phyloP scores from a whole-genome alignment of 306 rosid species.

The Acacia confusa region DNA sequence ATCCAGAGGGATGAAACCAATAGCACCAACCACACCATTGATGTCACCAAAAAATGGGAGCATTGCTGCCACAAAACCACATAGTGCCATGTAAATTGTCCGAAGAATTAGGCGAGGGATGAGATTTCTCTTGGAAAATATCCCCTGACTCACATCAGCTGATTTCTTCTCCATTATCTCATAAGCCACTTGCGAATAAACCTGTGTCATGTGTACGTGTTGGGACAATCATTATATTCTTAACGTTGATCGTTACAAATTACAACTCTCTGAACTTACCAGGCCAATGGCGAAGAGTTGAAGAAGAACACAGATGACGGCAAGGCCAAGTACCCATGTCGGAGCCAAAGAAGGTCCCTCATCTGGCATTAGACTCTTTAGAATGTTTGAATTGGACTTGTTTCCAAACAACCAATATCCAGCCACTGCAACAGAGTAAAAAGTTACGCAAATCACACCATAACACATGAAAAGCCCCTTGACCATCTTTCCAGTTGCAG shows the following conservation, averaged over 20 bases:
- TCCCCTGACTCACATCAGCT: conserved; percentile 77
- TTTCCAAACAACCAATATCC: conserved; percentile 93
- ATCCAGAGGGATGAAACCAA: conserved; percentile 94
- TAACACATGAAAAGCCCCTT: conserved; percentile 92
- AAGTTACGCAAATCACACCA: conserved; percentile 64
- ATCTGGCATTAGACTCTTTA: conserved; percentile 73
- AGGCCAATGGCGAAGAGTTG: conserved; percentile 94
- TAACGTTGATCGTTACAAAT: neutral
- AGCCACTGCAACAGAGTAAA: conserved; percentile 76
- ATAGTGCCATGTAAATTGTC: conserved; percentile 66
- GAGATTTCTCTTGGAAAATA: conserved; percentile 79
- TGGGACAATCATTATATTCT: conserved; percentile 11
- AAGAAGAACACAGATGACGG: conserved; percentile 78
- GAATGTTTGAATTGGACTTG: conserved; percentile 69
- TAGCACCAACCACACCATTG: conserved; percentile 79
- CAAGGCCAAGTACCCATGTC: conserved; percentile 79
- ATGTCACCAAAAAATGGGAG: conserved; percentile 94
- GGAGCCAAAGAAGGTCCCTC: conserved; percentile 84
- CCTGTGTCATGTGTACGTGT: conserved; percentile 45
- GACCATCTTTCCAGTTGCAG: conserved; percentile 94
- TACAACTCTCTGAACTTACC: conserved; percentile 41
- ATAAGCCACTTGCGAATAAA: conserved; percentile 98
- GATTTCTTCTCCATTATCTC: conserved; percentile 91
- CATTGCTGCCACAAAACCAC: conserved; percentile 91
- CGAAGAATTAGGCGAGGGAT: conserved; percentile 80